Percentiles rank a stretch among this genome's conserved stretches.
Conservation (phyloP, 345 rosid species). For the Gossypium sturtianum region DNA sequence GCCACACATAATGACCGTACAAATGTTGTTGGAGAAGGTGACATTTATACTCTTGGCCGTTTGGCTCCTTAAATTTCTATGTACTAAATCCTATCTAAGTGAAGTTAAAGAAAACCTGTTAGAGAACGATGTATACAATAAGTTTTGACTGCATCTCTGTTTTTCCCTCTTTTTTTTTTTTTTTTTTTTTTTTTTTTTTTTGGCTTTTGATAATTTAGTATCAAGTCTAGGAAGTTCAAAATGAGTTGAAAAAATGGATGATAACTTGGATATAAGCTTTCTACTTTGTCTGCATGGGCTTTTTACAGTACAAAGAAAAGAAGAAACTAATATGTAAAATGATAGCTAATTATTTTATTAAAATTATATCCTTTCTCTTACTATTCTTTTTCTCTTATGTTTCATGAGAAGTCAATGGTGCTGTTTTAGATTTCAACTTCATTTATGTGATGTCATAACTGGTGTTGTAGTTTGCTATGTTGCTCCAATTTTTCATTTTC, state of each 20-base stretch:
- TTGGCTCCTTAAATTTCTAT: neutral
- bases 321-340: neutral
- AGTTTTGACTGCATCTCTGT: neutral
- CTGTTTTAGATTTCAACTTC: neutral
- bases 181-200: no score
- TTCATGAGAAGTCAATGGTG: neutral
- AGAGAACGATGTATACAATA: neutral
- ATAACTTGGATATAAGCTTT: neutral
- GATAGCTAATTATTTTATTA: neutral
- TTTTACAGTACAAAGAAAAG: neutral
- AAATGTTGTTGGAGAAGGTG: constrained; percentile 42
- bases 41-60: constrained; percentile 2
- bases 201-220: neutral
- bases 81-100: neutral
- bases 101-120: neutral
- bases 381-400: neutral
- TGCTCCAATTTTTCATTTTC: no score
- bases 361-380: neutral
- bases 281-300: neutral
- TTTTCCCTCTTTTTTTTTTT: neutral
- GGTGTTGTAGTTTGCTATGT: neutral
- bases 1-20: constrained; percentile 44
- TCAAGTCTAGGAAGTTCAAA: neutral
- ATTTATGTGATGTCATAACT: neutral
- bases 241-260: neutral